Base-by-base conservation (phyloP, 106 monocot species). In the Phalaenopsis equestris region DNA sequence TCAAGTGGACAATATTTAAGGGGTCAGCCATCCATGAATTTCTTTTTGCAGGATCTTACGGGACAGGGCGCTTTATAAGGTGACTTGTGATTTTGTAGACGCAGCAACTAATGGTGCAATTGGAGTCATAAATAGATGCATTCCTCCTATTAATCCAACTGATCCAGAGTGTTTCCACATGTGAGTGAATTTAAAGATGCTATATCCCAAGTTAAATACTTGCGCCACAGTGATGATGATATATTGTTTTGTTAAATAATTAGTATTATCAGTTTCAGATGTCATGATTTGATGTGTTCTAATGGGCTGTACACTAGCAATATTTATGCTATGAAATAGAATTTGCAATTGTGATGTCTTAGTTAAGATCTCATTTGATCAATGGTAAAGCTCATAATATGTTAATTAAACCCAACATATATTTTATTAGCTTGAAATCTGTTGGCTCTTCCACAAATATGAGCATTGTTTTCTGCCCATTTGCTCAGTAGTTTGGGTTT, bases 141-240 rank as follows among this genome's bases (percentile, higher is more conserved):
- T 99, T 73, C 93, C 93, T 18, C 99, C 99, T 46, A 95, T 99
- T 38, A 99, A 99, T 88, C 99, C 99, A 55, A 99, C 94, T 38
- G 99, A 99, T 87, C 99, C 95, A 6, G 99, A 99, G 74, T 95
- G 95, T 84, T 99, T 99, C 75, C 99, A 99, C 78, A 99, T 99
- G 99, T 99, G 79, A 93, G 94, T 87, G n/a, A 80, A 56, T 16
- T 70, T 39, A 7, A 11, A 15, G 17, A 21, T 41, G 70, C 21
- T 74, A 5, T 73, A 46, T 73, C 19, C 18, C 4, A 16, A 43
- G 17, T 74, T 43, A 74, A 43, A 42, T 74, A 16, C 15, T 74
- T 74, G 17, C 11, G 17, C 41, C 3, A 16, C 15, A 45, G 1
- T 74, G n/a, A 45, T 74, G 74, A 74, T 43, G 18, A 12, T 45